Percentiles rank a stretch among this genome's conserved stretches.
Conservation (phyloP, 176 grass and related monocot species). For the Paspalum vaginatum region DNA sequence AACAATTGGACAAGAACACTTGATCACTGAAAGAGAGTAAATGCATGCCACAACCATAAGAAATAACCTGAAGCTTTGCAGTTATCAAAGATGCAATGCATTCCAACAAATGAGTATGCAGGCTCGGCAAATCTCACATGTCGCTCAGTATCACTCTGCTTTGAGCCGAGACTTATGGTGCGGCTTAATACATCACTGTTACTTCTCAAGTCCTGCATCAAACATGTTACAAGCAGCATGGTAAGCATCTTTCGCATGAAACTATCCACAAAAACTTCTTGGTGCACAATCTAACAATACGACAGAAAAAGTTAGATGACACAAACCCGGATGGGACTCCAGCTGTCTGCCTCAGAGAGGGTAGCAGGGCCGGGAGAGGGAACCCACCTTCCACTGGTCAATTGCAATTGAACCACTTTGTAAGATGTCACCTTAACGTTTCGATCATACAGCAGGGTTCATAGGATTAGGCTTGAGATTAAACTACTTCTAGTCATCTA, state of each 20-base stretch:
- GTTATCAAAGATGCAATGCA: slow-evolving; percentile 98
- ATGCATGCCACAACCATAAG: slow-evolving; percentile 12
- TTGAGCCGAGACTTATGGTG: slow-evolving; percentile 64
- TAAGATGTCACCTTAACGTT: slow-evolving; percentile 38
- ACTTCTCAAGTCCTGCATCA: slow-evolving; percentile 71
- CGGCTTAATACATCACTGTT: slow-evolving; percentile 58
- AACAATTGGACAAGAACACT: slow-evolving; percentile 34
- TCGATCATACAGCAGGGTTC: slow-evolving; percentile 10
- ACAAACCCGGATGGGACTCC: slow-evolving; percentile 71
- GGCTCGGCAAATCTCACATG: slow-evolving; percentile 67
- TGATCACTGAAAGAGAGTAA: slow-evolving; percentile 20
- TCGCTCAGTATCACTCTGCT: slow-evolving; percentile 60
- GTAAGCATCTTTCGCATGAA: not conserved
- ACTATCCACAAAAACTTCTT: slow-evolving; percentile 18
- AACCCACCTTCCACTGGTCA: slow-evolving; percentile 68
- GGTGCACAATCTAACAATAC: not conserved
- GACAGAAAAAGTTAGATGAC: not conserved
- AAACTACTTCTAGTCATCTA: not conserved
- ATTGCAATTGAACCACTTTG: slow-evolving; percentile 24
- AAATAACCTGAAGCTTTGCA: slow-evolving; percentile 91
- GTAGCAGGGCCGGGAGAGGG: slow-evolving; percentile 50
- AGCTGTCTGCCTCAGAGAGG: slow-evolving; percentile 71
- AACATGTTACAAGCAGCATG: slow-evolving; percentile 31
- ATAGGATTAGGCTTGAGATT: slow-evolving; percentile 22
- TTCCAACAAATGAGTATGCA: slow-evolving; percentile 97